phyloP scores from a whole-genome alignment of 768 basidiomycete species.

The Hypsizygus marmoreus region DNA sequence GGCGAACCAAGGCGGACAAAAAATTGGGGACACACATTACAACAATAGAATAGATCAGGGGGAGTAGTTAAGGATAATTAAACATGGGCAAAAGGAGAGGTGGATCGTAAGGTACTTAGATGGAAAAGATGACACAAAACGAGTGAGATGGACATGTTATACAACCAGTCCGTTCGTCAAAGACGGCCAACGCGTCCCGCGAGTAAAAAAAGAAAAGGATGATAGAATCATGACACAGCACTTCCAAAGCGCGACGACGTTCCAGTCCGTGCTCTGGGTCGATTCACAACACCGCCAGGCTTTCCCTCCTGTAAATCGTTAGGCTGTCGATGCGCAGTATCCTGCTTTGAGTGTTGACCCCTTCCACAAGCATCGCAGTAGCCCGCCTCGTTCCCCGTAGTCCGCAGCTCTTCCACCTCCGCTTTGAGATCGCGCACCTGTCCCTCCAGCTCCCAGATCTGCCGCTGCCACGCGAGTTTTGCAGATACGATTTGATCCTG shows the following conservation, averaged over 20 bases:
- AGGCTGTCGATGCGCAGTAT: constrained; percentile 1
- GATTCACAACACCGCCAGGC: constrained; percentile 50
- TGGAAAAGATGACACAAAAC: constrained; percentile 16
- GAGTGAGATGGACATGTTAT: constrained; percentile 15
- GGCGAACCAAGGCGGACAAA: background rate
- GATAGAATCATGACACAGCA: constrained; percentile 36
- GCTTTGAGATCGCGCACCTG: constrained; percentile 72
- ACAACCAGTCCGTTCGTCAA: constrained; percentile 3
- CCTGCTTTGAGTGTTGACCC: constrained; percentile 29
- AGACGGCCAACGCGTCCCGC: constrained; percentile 1
- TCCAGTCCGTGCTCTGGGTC: constrained; percentile 71
- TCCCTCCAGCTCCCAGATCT: constrained; percentile 74
- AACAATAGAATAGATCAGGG: constrained; percentile 4
- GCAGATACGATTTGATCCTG: constrained; percentile 62
- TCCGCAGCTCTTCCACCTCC: constrained; percentile 62
- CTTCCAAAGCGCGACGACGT: constrained; percentile 63
- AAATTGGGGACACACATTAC: constrained; percentile 2
- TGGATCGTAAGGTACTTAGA: constrained; percentile 14
- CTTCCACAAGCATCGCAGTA: constrained; percentile 68
- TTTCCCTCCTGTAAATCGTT: constrained; percentile 20
- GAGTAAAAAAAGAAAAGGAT: constrained; percentile 1
- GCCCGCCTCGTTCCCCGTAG: constrained; percentile 30
- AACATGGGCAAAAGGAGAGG: constrained; percentile 3
- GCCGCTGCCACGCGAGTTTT: constrained; percentile 68
- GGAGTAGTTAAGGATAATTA: constrained; percentile 5